Evolutionary conservation across 148 eudicot species (phyloP).

Genomic region (Rhododendron griersonianum): DNA sequence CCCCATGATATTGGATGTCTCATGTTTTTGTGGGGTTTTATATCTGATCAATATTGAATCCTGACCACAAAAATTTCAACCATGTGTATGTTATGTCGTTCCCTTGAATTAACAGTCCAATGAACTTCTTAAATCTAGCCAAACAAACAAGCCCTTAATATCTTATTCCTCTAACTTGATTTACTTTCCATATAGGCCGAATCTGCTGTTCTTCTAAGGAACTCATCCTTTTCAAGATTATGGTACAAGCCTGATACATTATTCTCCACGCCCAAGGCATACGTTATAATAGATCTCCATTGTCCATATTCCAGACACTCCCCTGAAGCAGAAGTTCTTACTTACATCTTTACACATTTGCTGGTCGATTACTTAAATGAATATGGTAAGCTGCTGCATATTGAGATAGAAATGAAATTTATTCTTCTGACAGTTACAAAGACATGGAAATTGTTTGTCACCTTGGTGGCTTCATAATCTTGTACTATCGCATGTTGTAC

Average conservation of each 20-base stretch:
- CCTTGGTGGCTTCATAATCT: not conserved
- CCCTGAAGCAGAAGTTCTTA: constrained; percentile 80
- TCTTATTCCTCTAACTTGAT: not conserved
- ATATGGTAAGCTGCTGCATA: constrained; percentile 58
- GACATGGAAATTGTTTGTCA: not conserved
- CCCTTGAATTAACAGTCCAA: not conserved
- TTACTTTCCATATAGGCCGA: constrained; percentile 34
- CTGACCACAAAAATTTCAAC: not conserved
- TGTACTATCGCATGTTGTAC: not conserved
- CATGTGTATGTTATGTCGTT: not conserved
- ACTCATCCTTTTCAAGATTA: constrained; percentile 70
- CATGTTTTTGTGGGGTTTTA: not conserved
- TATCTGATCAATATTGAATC: not conserved
- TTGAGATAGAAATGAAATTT: not conserved
- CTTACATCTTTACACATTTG: constrained; percentile 71
- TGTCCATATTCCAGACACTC: constrained; percentile 80
- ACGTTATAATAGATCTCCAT: constrained; percentile 76
- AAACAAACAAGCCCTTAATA: not conserved
- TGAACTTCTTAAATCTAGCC: not conserved
- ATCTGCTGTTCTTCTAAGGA: constrained; percentile 59
- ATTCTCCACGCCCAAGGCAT: constrained; percentile 78
- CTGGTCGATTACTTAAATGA: constrained; percentile 94
- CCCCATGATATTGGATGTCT: not conserved
- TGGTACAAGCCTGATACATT: constrained; percentile 92
- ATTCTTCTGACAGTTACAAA: not conserved